Evolutionary conservation across 2,329 filamentous ascomycete genomes (phyloP).

Genomic region (Talaromyces pinophilus): DNA sequence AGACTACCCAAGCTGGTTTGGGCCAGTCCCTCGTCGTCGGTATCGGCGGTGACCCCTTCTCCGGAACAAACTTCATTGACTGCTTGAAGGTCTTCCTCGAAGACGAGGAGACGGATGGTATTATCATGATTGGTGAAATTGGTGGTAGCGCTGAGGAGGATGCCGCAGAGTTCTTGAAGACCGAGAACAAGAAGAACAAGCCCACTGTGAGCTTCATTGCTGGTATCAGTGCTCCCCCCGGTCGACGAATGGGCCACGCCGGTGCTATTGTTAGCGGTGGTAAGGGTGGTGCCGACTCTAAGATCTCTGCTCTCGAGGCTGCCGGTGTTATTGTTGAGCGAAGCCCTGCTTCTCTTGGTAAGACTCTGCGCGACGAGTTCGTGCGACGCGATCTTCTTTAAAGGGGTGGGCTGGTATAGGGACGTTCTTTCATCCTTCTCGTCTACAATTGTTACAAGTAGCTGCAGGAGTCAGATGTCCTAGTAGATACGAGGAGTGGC

Average conservation of each 20-base stretch:
- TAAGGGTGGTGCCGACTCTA: slow-evolving; percentile 96
- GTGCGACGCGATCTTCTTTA: slow-evolving; percentile 94
- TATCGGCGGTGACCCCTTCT: slow-evolving; percentile 98
- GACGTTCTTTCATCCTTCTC: neutral
- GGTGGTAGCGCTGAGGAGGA: slow-evolving; percentile 97
- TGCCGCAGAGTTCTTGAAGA: slow-evolving; percentile 91
- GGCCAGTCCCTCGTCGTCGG: slow-evolving; percentile 98
- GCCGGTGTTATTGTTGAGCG: slow-evolving; percentile 96
- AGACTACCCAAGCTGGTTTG: slow-evolving; percentile 94
- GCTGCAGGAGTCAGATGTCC: slow-evolving; percentile 20
- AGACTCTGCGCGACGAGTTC: slow-evolving; percentile 92
- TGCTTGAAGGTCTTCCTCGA: slow-evolving; percentile 95
- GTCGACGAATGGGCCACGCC: slow-evolving; percentile 97
- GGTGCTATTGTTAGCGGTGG: slow-evolving; percentile 97
- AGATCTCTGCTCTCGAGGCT: slow-evolving; percentile 90
- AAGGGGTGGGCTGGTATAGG: slow-evolving; percentile 28
- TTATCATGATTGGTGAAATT: slow-evolving; percentile 99
- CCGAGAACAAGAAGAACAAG: slow-evolving; percentile 90
- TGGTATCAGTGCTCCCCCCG: slow-evolving; percentile 94
- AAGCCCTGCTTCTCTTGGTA: slow-evolving; percentile 87
- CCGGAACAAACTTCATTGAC: slow-evolving; percentile 99
- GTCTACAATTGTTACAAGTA: slow-evolving; percentile 25
- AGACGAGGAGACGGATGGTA: slow-evolving; percentile 94
- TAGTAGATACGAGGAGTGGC: slow-evolving; percentile 27
- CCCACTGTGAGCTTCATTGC: slow-evolving; percentile 98